Evolutionary conservation across 371 early-diverging fungal species (phyloP).

Genomic region (Apophysomyces trapeziformis): DNA sequence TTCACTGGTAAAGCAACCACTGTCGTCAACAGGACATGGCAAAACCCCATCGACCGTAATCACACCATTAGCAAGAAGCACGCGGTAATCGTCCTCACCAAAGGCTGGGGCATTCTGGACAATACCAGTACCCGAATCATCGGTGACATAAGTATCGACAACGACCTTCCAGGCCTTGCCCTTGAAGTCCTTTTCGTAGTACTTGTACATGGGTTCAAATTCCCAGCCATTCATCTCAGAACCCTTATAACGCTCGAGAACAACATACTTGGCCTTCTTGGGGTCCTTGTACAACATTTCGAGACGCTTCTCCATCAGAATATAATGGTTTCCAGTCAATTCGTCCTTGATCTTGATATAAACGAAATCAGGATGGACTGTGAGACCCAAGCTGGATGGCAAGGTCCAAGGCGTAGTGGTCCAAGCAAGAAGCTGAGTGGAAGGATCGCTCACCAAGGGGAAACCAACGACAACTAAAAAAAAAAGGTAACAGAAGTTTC

Average conservation of each 20-base stretch:
- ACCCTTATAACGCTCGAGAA: constrained; percentile 86
- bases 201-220: constrained; percentile 94
- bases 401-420: constrained; percentile 99
- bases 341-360: constrained; percentile 95
- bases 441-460: constrained; percentile 85
- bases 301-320: constrained; percentile 88
- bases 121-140: constrained; percentile 98
- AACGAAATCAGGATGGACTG: constrained; percentile 93
- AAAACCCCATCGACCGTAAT: constrained; percentile 86
- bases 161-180: constrained; percentile 90
- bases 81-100: constrained; percentile 99
- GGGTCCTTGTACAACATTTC: constrained; percentile 91
- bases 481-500: background rate
- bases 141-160: constrained; percentile 94
- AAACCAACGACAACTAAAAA: constrained; percentile 89
- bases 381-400: constrained; percentile 96
- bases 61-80: constrained; percentile 86
- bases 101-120: constrained; percentile 99
- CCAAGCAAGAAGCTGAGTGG: constrained; percentile 94
- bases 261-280: constrained; percentile 92
- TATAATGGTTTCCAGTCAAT: constrained; percentile 79
- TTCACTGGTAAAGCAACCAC: constrained; percentile 87
- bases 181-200: constrained; percentile 76
- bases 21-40: constrained; percentile 97
- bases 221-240: constrained; percentile 86